A percentile compares a stretch with the other conserved stretches of the same genome.
Evolutionary conservation across 495 filamentous ascomycete genomes (phyloP).

Genomic region (Barbatosphaeria neglecta): DNA sequence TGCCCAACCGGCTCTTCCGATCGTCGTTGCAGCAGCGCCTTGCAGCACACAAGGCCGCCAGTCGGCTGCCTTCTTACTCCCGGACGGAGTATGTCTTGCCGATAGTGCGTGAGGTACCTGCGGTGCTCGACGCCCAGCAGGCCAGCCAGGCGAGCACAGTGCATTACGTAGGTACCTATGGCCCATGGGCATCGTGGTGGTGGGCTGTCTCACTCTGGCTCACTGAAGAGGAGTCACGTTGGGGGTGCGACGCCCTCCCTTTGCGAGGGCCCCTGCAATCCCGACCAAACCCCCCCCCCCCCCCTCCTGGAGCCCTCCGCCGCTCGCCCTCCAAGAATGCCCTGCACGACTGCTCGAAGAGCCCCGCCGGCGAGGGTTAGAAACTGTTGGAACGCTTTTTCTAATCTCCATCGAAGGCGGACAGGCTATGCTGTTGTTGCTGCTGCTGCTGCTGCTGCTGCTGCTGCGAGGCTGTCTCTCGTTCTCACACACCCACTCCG

Average conservation of each 20-base stretch:
- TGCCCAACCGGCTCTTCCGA: background rate
- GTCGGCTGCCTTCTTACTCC: background rate
- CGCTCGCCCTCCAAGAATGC: background rate
- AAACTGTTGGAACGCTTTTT: too few species aligned
- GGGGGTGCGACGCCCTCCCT: background rate
- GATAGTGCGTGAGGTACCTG: background rate
- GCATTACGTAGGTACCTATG: background rate
- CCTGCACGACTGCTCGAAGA: background rate
- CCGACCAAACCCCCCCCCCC: too few species aligned
- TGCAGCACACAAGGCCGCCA: background rate
- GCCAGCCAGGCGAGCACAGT: background rate
- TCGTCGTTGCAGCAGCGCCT: background rate
- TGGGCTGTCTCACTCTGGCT: slow-evolving; percentile 1
- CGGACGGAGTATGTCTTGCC: too few species aligned
- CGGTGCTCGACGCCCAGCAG: background rate
- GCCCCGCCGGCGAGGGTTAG: background rate
- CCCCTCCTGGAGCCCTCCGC: too few species aligned
- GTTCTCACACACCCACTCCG: background rate
- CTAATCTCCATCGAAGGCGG: background rate
- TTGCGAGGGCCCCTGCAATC: background rate
- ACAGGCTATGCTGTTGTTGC: background rate
- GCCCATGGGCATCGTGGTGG: background rate
- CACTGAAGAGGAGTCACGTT: background rate
- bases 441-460: background rate
- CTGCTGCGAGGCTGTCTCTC: background rate